These are phyloP conservation scores for Borovskyia barvae DNA, from an alignment of 208 protist species.

Conservation along the genomic window DNA sequence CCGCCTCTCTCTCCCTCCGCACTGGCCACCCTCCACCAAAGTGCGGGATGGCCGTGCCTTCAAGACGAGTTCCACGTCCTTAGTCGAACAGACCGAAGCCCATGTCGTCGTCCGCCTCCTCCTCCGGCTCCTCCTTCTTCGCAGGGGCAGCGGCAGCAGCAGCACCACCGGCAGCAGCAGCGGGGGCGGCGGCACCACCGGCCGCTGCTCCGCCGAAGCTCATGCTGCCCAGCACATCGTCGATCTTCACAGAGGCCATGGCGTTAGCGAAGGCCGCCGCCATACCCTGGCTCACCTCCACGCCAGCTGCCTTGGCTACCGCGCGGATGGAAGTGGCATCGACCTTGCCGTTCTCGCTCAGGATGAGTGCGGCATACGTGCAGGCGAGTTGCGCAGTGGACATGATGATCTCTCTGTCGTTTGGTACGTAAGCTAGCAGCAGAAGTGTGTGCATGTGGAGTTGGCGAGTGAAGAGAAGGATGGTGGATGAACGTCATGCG, in stretches of 20 bases:
- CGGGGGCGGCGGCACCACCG: conserved; percentile 35
- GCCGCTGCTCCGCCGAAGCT: conserved; percentile 60
- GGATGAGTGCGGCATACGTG: conserved; percentile 93
- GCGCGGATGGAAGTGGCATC: conserved; percentile 60
- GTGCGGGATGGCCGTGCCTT: not conserved
- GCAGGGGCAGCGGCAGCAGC: conserved; percentile 46
- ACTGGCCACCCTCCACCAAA: not conserved
- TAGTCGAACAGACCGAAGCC: conserved; percentile 91
- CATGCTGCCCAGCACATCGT: conserved; percentile 68
- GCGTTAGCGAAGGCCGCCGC: conserved; percentile 63
- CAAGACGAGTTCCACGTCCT: conserved; percentile 3
- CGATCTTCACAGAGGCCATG: conserved; percentile 56
- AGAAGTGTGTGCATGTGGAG: not conserved
- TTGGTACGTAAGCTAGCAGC: not conserved
- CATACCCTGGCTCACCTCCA: conserved; percentile 75
- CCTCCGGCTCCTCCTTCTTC: conserved; percentile 63
- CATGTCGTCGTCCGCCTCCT: conserved; percentile 87
- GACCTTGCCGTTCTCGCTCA: conserved; percentile 88
- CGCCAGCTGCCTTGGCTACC: conserved; percentile 77
- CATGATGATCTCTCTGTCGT: not conserved
- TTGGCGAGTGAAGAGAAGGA: not conserved
- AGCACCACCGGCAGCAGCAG: conserved; percentile 23
- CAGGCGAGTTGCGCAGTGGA: conserved; percentile 89
- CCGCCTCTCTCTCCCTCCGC: too few relatives aligned
- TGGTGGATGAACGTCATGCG: not conserved